Percentiles rank a stretch among this genome's conserved stretches.
phyloP scores from a whole-genome alignment of 2,329 filamentous ascomycete genomes.

The Amylocarpus encephaloides region DNA sequence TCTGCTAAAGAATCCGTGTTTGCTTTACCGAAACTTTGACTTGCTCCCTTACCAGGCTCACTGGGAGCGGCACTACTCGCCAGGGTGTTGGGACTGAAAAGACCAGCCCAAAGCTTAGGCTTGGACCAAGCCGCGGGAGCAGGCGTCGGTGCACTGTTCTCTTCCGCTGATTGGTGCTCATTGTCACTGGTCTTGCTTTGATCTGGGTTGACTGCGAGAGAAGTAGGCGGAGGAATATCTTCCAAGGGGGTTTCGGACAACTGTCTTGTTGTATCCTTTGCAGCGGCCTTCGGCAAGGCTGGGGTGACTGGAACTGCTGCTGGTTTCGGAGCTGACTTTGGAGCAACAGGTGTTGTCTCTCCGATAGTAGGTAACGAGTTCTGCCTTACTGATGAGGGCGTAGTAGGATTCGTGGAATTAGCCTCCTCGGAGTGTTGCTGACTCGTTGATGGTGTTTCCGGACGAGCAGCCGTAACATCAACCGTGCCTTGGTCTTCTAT shows the following conservation, averaged over 20 bases:
- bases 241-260: constrained; percentile 12
- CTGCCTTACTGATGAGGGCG: constrained; percentile 43
- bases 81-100: constrained; percentile 49
- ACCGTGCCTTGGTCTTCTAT: constrained; percentile 21
- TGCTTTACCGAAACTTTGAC: constrained; percentile 37
- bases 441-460: constrained; percentile 41
- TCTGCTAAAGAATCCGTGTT: constrained; percentile 65
- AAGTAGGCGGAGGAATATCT: constrained; percentile 1
- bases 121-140: constrained; percentile 36
- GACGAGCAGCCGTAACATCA: constrained; percentile 37
- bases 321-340: constrained; percentile 30
- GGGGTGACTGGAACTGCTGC: constrained; percentile 44
- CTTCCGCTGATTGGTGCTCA: constrained; percentile 1
- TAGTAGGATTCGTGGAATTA: constrained; percentile 44
- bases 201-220: constrained; percentile 6
- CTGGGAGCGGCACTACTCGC: constrained; percentile 29
- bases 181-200: not conserved
- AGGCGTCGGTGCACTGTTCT: constrained; percentile 34
- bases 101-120: constrained; percentile 64
- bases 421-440: constrained; percentile 34
- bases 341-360: constrained; percentile 24
- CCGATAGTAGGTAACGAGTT: constrained; percentile 12
- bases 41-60: constrained; percentile 26
- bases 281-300: constrained; percentile 35
- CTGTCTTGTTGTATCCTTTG: constrained; percentile 29